phyloP scores from a whole-genome alignment of 2,329 filamentous ascomycete species.

The Aspergillus eucalypticola region DNA sequence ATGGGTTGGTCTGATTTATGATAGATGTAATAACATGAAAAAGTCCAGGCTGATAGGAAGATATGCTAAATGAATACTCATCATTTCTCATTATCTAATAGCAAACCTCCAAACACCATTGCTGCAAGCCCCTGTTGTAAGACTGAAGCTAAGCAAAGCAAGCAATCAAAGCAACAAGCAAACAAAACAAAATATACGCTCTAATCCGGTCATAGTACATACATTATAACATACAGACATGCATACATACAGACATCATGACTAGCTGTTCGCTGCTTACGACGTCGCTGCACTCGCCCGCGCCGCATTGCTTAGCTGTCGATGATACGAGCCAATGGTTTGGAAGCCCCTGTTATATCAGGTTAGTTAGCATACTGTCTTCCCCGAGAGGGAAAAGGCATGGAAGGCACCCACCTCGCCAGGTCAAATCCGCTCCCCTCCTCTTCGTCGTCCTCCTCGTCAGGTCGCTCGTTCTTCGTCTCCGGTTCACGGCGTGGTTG shows the following conservation, averaged over 20 bases:
- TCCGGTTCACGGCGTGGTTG: slow-evolving; percentile 37
- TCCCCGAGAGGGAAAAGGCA: background rate
- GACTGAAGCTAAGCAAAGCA: no score
- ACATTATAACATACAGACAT: slow-evolving; percentile 4
- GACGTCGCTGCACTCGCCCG: slow-evolving; percentile 36
- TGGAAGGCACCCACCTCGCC: slow-evolving; percentile 40
- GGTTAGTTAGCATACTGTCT: slow-evolving; percentile 4
- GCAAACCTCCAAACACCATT: no score
- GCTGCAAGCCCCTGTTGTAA: no score
- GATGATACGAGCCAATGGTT: slow-evolving; percentile 50
- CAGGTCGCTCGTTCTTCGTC: slow-evolving; percentile 24
- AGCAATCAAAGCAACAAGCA: no score
- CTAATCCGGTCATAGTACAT: background rate
- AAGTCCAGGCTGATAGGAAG: no score
- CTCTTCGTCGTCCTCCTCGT: slow-evolving; percentile 41
- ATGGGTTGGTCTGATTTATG: no score
- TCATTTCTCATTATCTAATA: no score
- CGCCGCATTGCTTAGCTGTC: slow-evolving; percentile 43
- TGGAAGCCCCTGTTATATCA: slow-evolving; percentile 44
- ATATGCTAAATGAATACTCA: no score
- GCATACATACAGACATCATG: background rate
- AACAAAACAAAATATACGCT: background rate
- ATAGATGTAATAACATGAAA: no score
- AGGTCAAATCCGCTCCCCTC: slow-evolving; percentile 48
- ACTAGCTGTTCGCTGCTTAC: slow-evolving; percentile 1